Base-by-base conservation (phyloP, 129 eudicot genomes). In the Sambucus nigra region DNA sequence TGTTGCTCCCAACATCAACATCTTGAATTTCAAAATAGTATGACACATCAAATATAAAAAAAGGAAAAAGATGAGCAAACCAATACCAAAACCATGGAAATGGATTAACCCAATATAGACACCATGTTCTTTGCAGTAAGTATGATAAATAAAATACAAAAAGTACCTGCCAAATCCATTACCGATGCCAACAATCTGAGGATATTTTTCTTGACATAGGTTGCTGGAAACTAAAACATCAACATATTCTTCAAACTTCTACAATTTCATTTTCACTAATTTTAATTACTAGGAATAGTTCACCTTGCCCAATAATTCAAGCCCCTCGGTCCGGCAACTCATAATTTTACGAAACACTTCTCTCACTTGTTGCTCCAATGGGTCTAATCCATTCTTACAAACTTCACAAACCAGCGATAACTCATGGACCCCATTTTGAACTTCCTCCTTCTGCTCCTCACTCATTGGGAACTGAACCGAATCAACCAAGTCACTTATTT, bases 401-500 rank as follows among this genome's bases (percentile, higher is more conserved):
- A 54, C 65, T 50, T 63, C 77, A 61, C 73, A 80, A 52, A 83
- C 76, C 41, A 20, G 8, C 7, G 77, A 48, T 59, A 88, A 32
- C 45, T 80, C 91, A 1, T 75, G 41, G 19, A 77, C 74, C 33
- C 73, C 78, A 42, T 72, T 66, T 61, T 57, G 75, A 41, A 81
- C 74, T 54, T 80, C 96, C 40, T 77, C 81, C 69, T 72, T 83
- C 59, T 72, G 71, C 47, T 83, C 94, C 63, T 77, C 84, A 18
- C 73, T 24, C 57, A 88, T 18, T 0, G 96, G 96, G 32, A 83
- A 80, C 65, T 80, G 78, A 60, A 65, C 76, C 4, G 83, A 63
- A 73, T 88, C 96, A 1, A 75, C 76, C 80, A 88, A 77, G 28
- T 83, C 94, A 0, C 87, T 80, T 14, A 83, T 48, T 40, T 70